Evolutionary conservation across 2,329 filamentous ascomycete species (phyloP).

Genomic region (Aspergillus ochraceoroseus): DNA sequence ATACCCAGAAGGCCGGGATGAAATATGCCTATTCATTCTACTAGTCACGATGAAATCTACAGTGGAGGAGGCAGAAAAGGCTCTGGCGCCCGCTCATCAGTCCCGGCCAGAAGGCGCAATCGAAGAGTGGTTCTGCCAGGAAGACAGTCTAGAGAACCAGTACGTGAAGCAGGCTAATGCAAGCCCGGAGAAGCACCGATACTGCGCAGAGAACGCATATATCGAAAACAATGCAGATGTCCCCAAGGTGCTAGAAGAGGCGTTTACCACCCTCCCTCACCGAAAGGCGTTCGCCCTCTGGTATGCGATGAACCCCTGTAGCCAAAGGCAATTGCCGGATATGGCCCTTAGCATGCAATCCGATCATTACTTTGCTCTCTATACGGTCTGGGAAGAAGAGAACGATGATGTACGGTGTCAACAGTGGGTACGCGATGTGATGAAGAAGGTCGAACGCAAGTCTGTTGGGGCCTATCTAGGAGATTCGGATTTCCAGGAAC

Average conservation of each 20-base stretch:
- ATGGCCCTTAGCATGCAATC: constrained; percentile 55
- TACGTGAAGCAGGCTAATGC: constrained; percentile 45
- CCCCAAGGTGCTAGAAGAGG: constrained; percentile 41
- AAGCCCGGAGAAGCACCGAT: constrained; percentile 50
- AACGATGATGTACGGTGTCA: constrained; percentile 45
- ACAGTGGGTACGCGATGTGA: constrained; percentile 44
- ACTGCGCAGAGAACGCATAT: constrained; percentile 51
- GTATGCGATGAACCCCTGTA: constrained; percentile 50
- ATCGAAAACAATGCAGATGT: constrained; percentile 48
- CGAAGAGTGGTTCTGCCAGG: constrained; percentile 36
- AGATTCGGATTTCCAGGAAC: constrained; percentile 51
- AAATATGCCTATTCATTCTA: constrained; percentile 17
- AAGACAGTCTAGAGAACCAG: constrained; percentile 24
- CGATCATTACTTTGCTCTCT: constrained; percentile 55
- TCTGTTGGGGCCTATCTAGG: constrained; percentile 52
- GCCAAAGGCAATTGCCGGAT: constrained; percentile 40
- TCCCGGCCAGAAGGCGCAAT: constrained; percentile 38
- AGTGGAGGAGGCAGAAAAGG: constrained; percentile 12
- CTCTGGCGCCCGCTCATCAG: constrained; percentile 22
- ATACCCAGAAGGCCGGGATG: constrained; percentile 37
- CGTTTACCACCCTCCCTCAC: constrained; percentile 48
- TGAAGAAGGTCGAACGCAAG: constrained; percentile 40
- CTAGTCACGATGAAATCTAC: constrained; percentile 21
- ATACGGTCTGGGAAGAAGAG: constrained; percentile 49
- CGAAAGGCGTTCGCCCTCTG: constrained; percentile 48